A percentile compares a stretch with the other conserved stretches of the same genome.
Evolutionary conservation across 352 stramenopile species (phyloP).

Genomic region (Phytophthora vignae): DNA sequence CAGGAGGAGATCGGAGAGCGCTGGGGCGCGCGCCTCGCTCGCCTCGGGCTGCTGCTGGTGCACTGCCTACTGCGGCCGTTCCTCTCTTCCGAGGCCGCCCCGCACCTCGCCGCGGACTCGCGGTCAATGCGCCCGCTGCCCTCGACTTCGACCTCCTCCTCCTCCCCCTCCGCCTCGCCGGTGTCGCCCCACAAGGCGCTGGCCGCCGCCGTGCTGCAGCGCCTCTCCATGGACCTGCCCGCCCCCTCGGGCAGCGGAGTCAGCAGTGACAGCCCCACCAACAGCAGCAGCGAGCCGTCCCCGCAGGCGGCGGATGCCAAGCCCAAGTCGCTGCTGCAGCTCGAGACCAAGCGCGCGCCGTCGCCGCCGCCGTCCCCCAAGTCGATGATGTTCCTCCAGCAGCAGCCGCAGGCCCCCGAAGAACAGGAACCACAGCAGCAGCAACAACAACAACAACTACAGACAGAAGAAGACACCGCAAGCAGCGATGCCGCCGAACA

Average conservation of each 20-base stretch:
- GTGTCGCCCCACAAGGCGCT: slow-evolving; percentile 27
- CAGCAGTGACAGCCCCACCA: slow-evolving; percentile 26
- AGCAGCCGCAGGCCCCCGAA: slow-evolving; percentile 13
- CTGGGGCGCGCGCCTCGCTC: slow-evolving; percentile 48
- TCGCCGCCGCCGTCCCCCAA: slow-evolving; percentile 28
- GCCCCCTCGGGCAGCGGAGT: background rate
- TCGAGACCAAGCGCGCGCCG: slow-evolving; percentile 18
- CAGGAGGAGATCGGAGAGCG: slow-evolving; percentile 30
- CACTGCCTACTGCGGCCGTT: slow-evolving; percentile 45
- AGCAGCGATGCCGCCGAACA: slow-evolving; percentile 14
- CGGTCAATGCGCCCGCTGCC: slow-evolving; percentile 12
- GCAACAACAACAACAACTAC: background rate
- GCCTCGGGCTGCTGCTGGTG: slow-evolving; percentile 42
- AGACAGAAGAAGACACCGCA: background rate
- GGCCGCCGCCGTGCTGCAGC: slow-evolving; percentile 23
- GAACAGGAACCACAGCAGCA: slow-evolving; percentile 22
- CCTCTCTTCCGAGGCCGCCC: slow-evolving; percentile 17
- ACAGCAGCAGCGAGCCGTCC: slow-evolving; percentile 45
- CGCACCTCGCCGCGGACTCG: slow-evolving; percentile 11
- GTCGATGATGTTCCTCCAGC: background rate
- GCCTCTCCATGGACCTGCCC: slow-evolving; percentile 27
- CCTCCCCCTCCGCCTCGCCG: background rate
- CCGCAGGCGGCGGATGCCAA: slow-evolving; percentile 28
- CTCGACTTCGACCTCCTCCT: background rate
- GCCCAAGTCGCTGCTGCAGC: slow-evolving; percentile 1